Conservation (phyloP, 352 stramenopile genomes). For the Phytophthora pluvialis region DNA sequence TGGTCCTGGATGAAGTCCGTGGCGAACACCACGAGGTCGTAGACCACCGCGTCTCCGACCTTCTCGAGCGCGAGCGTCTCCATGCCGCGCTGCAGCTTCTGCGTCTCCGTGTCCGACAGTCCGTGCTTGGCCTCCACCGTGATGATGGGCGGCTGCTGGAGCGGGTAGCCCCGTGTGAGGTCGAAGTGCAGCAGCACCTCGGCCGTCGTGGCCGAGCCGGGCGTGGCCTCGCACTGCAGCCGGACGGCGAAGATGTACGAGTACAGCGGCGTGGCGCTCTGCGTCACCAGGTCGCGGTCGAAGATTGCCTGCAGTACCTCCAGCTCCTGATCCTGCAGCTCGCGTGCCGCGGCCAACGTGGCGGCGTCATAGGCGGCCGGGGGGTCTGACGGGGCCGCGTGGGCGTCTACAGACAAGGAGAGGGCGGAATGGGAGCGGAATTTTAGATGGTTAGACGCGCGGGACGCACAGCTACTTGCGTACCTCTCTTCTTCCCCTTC, state of each 20-base stretch:
- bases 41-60: conserved; percentile 76
- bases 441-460: neutral
- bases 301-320: conserved; percentile 87
- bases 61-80: conserved; percentile 68
- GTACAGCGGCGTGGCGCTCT: conserved; percentile 83
- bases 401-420: conserved; percentile 21
- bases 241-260: conserved; percentile 85
- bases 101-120: conserved; percentile 72
- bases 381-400: conserved; percentile 2
- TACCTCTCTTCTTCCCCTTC: conserved; percentile 81
- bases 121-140: conserved; percentile 73
- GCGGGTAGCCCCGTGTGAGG: conserved; percentile 66
- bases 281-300: conserved; percentile 67
- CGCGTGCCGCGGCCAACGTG: conserved; percentile 54
- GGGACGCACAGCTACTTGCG: neutral
- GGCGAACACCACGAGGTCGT: conserved; percentile 84
- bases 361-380: conserved; percentile 41
- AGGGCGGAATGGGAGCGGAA: neutral
- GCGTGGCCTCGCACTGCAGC: conserved; percentile 60
- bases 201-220: conserved; percentile 48
- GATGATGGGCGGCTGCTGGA: conserved; percentile 71
- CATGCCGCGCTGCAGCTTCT: conserved; percentile 61
- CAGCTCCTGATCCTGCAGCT: conserved; percentile 82
- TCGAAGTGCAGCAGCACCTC: conserved; percentile 82
- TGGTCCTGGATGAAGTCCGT: conserved; percentile 86